These are phyloP conservation scores for Phialophora expanda DNA, from an alignment of 2,329 filamentous ascomycete genomes.

Conservation along the genomic window DNA sequence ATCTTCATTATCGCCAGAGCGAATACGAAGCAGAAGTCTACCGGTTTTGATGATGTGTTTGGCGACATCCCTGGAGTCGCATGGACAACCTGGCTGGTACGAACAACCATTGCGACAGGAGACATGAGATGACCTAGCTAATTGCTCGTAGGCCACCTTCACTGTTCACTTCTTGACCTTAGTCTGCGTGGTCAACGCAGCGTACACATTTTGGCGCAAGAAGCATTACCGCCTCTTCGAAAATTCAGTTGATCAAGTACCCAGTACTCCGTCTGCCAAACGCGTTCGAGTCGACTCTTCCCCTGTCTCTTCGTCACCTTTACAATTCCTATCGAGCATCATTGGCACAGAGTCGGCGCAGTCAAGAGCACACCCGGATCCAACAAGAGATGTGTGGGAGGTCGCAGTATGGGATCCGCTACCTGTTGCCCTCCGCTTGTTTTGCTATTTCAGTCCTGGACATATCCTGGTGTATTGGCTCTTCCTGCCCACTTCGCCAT, in stretches of 20 bases:
- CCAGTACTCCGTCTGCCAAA: conserved; percentile 81
- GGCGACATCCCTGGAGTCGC: conserved; percentile 67
- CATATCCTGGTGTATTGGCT: conserved; percentile 91
- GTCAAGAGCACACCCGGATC: conserved; percentile 81
- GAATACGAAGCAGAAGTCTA: conserved; percentile 65
- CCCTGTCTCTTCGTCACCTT: conserved; percentile 75
- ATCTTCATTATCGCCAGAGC: conserved; percentile 81
- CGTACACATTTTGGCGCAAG: conserved; percentile 79
- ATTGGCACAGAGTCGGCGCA: conserved; percentile 74
- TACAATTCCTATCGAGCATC: conserved; percentile 73
- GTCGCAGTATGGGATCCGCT: conserved; percentile 91
- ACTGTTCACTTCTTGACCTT: conserved; percentile 71
- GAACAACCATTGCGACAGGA: conserved; percentile 35
- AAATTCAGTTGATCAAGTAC: conserved; percentile 74
- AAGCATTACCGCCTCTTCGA: conserved; percentile 92
- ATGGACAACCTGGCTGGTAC: conserved; percentile 71
- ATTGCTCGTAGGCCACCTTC: conserved; percentile 63
- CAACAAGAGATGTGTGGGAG: conserved; percentile 89
- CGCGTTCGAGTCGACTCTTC: conserved; percentile 88
- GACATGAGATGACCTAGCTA: conserved; percentile 16
- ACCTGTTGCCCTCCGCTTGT: conserved; percentile 78
- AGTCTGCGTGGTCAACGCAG: conserved; percentile 74
- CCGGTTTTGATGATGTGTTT: conserved; percentile 80
- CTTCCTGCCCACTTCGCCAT: conserved; percentile 75
- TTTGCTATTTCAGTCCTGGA: conserved; percentile 90